Evolutionary conservation across 352 stramenopile species (phyloP).

Genomic region (Globisporangium mamillatum): DNA sequence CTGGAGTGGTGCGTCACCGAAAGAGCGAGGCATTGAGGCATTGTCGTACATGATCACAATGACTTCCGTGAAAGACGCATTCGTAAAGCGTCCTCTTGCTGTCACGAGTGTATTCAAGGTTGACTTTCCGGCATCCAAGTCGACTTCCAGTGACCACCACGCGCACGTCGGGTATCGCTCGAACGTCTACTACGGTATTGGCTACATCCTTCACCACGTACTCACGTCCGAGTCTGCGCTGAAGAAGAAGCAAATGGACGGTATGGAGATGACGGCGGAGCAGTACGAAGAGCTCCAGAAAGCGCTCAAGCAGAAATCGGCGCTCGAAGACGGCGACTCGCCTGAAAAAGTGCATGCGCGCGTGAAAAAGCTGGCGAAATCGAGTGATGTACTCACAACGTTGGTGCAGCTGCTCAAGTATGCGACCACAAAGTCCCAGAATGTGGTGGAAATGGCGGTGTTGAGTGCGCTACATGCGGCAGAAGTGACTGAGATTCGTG

Average conservation of each 20-base stretch:
- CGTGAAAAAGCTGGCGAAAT: conserved; percentile 52
- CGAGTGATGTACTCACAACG: conserved; percentile 61
- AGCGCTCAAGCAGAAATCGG: conserved; percentile 92
- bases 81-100: conserved; percentile 52
- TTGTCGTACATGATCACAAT: conserved; percentile 85
- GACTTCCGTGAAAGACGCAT: conserved; percentile 75
- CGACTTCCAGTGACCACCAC: conserved; percentile 24
- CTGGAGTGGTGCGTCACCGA: conserved; percentile 70
- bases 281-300: conserved; percentile 98
- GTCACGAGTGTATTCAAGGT: conserved; percentile 71
- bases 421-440: conserved; percentile 65
- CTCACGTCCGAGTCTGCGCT: conserved; percentile 92
- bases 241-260: conserved; percentile 94
- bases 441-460: conserved; percentile 74
- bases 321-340: conserved; percentile 89
- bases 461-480: conserved; percentile 67
- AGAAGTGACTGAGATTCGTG: conserved; percentile 59
- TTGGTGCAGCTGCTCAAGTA: conserved; percentile 81
- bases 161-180: conserved; percentile 57
- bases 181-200: conserved; percentile 93
- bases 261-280: conserved; percentile 95
- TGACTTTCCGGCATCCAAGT: conserved; percentile 44
- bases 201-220: conserved; percentile 93
- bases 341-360: conserved; percentile 64
- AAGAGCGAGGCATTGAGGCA: conserved; percentile 79